A percentile compares a stretch with the other conserved stretches of the same genome.
Conservation (phyloP, 2,329 filamentous ascomycete genomes). For the Fusarium sp. region DNA sequence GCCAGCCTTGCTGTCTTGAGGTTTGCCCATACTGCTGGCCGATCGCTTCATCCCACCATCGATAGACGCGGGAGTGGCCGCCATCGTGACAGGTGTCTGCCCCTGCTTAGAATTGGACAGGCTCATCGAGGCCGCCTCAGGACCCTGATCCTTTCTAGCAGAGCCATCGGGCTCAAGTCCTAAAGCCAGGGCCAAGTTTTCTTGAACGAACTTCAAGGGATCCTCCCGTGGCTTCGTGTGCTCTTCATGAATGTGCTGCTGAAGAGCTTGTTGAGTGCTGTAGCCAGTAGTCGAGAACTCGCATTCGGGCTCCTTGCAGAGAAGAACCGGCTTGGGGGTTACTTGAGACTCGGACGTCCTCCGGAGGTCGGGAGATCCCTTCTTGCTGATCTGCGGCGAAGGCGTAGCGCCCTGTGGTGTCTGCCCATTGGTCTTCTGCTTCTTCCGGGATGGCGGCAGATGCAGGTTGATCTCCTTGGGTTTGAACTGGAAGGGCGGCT, state of each 20-base stretch:
- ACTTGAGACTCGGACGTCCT: constrained; percentile 49
- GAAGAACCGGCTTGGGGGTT: constrained; percentile 59
- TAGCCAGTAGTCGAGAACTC: constrained; percentile 65
- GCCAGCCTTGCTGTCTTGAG: constrained; percentile 52
- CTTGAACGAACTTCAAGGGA: constrained; percentile 66
- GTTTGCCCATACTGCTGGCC: constrained; percentile 61
- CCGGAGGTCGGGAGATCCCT: constrained; percentile 61
- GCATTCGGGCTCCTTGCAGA: constrained; percentile 69
- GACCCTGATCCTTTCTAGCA: constrained; percentile 54
- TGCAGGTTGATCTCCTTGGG: constrained; percentile 68
- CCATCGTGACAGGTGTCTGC: constrained; percentile 60
- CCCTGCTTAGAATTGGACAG: constrained; percentile 62
- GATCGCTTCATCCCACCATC: constrained; percentile 66
- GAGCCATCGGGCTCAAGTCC: constrained; percentile 67
- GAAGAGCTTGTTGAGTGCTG: constrained; percentile 66
- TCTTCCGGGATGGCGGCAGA: constrained; percentile 70
- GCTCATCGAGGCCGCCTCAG: constrained; percentile 57
- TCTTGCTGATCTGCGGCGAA: constrained; percentile 64
- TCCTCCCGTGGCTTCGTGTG: constrained; percentile 69
- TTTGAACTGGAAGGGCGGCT: constrained; percentile 69
- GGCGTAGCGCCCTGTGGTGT: constrained; percentile 58
- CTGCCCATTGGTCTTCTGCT: constrained; percentile 61
- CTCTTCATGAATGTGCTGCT: constrained; percentile 69
- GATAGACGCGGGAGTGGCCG: constrained; percentile 65
- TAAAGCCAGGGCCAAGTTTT: constrained; percentile 63